Evolutionary conservation across 2,329 filamentous ascomycete species (phyloP), one percentile per base, ranked within the genome.

Genomic region (Alternaria brassicae): DNA sequence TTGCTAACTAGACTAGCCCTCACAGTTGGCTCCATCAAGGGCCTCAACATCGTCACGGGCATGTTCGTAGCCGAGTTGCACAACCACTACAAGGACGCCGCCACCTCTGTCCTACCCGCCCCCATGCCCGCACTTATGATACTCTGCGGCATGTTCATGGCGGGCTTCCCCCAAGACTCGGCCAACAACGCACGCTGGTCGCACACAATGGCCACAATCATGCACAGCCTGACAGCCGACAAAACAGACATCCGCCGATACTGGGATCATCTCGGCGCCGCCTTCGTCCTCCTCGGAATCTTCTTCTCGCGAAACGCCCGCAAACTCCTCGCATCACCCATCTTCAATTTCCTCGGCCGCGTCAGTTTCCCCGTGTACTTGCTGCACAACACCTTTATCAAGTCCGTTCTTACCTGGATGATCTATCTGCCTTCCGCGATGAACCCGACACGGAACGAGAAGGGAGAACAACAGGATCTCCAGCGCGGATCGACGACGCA

Each of bases 331-430:
- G 85, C 84, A 4, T 83, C 82, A 58, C 82, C 81, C 30, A 80
- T 82, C 54, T 82, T 89, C 41, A 80, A 87, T 42, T 89, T 86
- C 82, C 82, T 89, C 12, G 87, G 87, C 42, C 85, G 85, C 68
- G 84, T 88, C 76, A 87, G 84, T 42, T 89, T 89, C 67, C 86
- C 87, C 1, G 84, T 89, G 13, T 89, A 89, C 67, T 81, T 89
- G 6, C 76, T 89, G 19, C 87, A 89, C 73, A 87, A 87, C 40
- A 83, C 84, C 0, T 79, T 89, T 28, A 82, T 89, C 65, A 84
- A 87, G 56, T 84, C 83, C 23, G 73, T 88, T 7, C 78, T 89
- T 13, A 83, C 84, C 25, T 89, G 86, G 84, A 81, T 89, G 79
- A 76, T 88, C 12, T 89, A 77, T 56, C 70, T 78, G 3, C 75